A percentile compares a stretch with the other conserved stretches of the same genome.
These are phyloP conservation scores for Cryptococcus depauperatus DNA, from an alignment of 1,284 basidiomycete genomes.

Conservation along the genomic window DNA sequence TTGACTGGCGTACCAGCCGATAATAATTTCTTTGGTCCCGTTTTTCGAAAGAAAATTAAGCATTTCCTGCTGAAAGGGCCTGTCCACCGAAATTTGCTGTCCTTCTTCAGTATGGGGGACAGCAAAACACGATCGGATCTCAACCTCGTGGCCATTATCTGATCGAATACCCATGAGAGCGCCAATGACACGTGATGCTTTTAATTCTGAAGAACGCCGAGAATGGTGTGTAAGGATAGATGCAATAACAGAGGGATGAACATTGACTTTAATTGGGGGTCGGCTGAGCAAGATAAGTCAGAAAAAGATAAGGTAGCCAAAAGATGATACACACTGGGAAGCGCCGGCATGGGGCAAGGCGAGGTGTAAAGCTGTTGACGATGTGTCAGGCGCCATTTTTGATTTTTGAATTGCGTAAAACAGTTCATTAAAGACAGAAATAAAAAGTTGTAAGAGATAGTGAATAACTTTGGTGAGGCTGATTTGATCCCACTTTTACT, in stretches of 20 bases:
- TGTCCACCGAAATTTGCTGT: constrained; percentile 87
- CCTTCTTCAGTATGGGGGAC: constrained; percentile 86
- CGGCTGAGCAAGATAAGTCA: constrained; percentile 42
- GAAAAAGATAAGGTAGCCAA: not conserved
- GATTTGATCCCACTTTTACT: constrained; percentile 6
- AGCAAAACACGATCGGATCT: constrained; percentile 75
- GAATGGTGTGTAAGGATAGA: constrained; percentile 97
- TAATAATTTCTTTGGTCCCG: constrained; percentile 44
- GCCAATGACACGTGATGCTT: constrained; percentile 69
- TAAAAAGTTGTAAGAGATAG: too few species aligned
- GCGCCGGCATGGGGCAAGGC: constrained; percentile 38
- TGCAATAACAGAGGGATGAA: constrained; percentile 89
- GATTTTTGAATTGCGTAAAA: not conserved
- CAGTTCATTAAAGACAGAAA: too few species aligned
- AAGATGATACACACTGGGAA: constrained; percentile 20
- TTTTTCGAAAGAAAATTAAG: constrained; percentile 61
- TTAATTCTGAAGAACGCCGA: constrained; percentile 61
- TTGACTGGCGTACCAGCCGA: constrained; percentile 67
- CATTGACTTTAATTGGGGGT: constrained; percentile 63
- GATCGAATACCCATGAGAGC: constrained; percentile 83
- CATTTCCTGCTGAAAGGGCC: constrained; percentile 92
- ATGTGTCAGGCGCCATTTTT: constrained; percentile 42
- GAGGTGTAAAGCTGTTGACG: constrained; percentile 43
- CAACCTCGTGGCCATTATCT: constrained; percentile 56
- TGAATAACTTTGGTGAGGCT: too few species aligned